Conservation (phyloP, 768 basidiomycete species). For the Cyathus striatus region DNA sequence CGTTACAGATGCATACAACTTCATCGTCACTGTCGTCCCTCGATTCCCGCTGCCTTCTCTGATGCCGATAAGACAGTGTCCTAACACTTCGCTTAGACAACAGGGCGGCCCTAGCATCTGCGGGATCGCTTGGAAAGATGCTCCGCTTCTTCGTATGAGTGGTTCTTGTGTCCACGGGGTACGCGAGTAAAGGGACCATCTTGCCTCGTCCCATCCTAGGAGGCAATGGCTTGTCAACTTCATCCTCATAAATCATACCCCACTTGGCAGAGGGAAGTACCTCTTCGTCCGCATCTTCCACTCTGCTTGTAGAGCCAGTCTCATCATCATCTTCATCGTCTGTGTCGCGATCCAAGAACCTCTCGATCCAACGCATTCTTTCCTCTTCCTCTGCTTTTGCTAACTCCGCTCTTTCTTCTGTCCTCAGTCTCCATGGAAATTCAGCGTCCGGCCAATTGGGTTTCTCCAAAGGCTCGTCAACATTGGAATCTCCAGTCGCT, state of each 20-base stretch:
- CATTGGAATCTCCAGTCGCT: constrained; percentile 11
- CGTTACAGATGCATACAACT: constrained; percentile 60
- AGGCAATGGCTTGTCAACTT: constrained; percentile 18
- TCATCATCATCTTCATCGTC: constrained; percentile 50
- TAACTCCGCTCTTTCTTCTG: constrained; percentile 47
- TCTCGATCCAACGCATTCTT: constrained; percentile 59
- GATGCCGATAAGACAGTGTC: constrained; percentile 51
- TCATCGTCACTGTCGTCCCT: constrained; percentile 39
- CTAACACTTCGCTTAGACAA: constrained; percentile 69
- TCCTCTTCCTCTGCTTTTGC: constrained; percentile 54
- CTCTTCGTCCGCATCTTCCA: constrained; percentile 24
- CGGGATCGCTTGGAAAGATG: constrained; percentile 60
- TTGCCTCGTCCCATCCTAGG: constrained; percentile 49
- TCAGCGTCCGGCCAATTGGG: constrained; percentile 78
- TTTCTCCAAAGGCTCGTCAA: constrained; percentile 32
- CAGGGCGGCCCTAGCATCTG: constrained; percentile 70
- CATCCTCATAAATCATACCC: constrained; percentile 22
- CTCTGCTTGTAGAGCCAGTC: constrained; percentile 9
- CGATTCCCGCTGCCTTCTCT: constrained; percentile 28
- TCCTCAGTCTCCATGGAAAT: constrained; percentile 72
- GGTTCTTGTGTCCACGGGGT: constrained; percentile 24
- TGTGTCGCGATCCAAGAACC: constrained; percentile 69
- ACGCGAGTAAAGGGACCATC: constrained; percentile 48
- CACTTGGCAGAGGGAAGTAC: constrained; percentile 20
- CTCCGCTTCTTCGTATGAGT: constrained; percentile 18